These are phyloP conservation scores for Populus deltoides DNA, from an alignment of 345 rosid species.

Conservation along the genomic window DNA sequence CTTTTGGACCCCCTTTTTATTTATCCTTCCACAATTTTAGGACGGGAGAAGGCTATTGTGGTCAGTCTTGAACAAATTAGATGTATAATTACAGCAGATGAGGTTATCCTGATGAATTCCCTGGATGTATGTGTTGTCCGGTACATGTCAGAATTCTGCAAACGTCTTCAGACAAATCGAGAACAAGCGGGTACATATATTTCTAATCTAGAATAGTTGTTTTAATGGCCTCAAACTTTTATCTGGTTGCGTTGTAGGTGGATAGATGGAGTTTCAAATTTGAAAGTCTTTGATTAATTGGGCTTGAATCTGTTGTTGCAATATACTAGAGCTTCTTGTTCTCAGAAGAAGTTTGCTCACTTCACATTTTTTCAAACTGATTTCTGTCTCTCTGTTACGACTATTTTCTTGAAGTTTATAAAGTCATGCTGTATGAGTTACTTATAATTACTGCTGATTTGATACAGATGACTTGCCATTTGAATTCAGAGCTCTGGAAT, in stretches of 20 bases:
- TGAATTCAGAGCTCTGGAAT: slow-evolving; percentile 87
- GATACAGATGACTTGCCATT: slow-evolving; percentile 93
- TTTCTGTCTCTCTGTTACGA: neutral
- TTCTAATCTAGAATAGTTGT: neutral
- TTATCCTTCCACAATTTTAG: slow-evolving; percentile 81
- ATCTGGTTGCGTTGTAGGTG: neutral
- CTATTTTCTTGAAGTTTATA: slow-evolving; percentile 7
- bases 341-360: neutral
- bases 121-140: slow-evolving; percentile 69
- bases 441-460: slow-evolving; percentile 26
- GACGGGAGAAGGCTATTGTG: slow-evolving; percentile 92
- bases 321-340: neutral
- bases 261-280: neutral
- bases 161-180: slow-evolving; percentile 64
- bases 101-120: slow-evolving; percentile 88
- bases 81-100: slow-evolving; percentile 91
- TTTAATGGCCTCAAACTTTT: neutral
- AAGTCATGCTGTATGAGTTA: slow-evolving; percentile 11
- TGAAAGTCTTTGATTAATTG: neutral
- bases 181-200: slow-evolving; percentile 53
- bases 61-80: slow-evolving; percentile 90
- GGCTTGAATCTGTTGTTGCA: neutral
- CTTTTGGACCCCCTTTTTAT: slow-evolving; percentile 95
- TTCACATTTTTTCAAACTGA: neutral
- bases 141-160: slow-evolving; percentile 77